phyloP scores from a whole-genome alignment of 306 rosid genomes.

The Argentina anserina region DNA sequence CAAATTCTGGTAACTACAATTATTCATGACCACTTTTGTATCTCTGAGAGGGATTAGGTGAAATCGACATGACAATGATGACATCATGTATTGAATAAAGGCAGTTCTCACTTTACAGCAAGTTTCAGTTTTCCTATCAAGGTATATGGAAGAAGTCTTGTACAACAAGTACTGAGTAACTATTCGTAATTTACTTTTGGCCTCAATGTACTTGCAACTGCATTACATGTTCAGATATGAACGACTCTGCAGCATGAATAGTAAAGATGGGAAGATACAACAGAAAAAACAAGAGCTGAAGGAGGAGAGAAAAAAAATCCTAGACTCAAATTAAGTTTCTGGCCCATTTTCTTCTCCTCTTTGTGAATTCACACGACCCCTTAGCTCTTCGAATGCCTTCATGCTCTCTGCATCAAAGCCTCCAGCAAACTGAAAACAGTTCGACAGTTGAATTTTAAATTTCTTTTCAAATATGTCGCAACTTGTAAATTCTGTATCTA shows the following conservation, averaged over 20 bases:
- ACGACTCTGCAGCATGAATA: neutral
- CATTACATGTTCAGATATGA: conserved; percentile 21
- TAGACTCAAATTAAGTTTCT: conserved; percentile 21
- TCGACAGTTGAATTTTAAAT: conserved; percentile 9
- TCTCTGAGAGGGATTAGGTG: neutral
- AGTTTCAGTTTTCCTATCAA: neutral
- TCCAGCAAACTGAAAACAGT: conserved; percentile 77
- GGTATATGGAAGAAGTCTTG: neutral
- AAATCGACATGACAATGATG: neutral
- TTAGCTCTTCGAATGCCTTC: conserved; percentile 90
- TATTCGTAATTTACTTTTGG: conserved; percentile 2
- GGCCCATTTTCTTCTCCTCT: conserved; percentile 42
- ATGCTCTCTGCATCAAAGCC: conserved; percentile 92
- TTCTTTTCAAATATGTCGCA: neutral
- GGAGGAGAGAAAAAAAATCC: neutral
- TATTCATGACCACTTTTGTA: conserved; percentile 8
- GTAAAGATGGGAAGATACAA: conserved; percentile 33
- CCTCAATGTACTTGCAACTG: conserved; percentile 17
- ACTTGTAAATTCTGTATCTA: neutral
- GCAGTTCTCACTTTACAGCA: neutral
- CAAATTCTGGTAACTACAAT: neutral
- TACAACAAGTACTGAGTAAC: neutral
- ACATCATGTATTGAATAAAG: neutral
- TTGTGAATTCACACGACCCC: conserved; percentile 55
- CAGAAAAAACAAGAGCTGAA: conserved; percentile 18